Evolutionary conservation across 768 basidiomycete species (phyloP).

Genomic region (Mycena capillaripes): DNA sequence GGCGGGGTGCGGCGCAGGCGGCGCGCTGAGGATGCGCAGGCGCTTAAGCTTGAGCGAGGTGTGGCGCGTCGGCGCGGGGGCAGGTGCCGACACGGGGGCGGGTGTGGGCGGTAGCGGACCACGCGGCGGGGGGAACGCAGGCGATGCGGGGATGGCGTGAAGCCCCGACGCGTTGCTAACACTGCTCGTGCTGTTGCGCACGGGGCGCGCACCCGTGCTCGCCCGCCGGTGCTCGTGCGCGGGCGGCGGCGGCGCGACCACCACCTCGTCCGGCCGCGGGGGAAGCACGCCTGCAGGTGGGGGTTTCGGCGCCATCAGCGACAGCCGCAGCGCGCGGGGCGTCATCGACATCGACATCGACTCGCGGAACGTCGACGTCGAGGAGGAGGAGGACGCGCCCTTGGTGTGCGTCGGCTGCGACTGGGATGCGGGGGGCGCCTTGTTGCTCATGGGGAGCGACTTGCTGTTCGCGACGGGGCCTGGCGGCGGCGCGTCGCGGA

Average conservation of each 20-base stretch:
- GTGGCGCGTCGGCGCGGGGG: slow-evolving; percentile 45
- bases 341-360: slow-evolving; percentile 54
- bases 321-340: slow-evolving; percentile 70
- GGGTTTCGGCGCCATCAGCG: slow-evolving; percentile 73
- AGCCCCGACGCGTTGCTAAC: slow-evolving; percentile 36
- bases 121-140: slow-evolving; percentile 61
- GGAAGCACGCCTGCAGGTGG: slow-evolving; percentile 74
- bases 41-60: slow-evolving; percentile 73
- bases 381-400: slow-evolving; percentile 35
- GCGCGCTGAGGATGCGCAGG: slow-evolving; percentile 76
- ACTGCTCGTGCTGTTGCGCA: not conserved
- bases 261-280: slow-evolving; percentile 75
- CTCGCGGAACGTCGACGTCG: slow-evolving; percentile 62
- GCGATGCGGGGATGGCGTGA: slow-evolving; percentile 62
- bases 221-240: slow-evolving; percentile 42
- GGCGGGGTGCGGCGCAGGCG: slow-evolving; percentile 52
- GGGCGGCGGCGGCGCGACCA: no score
- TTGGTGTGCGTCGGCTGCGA: slow-evolving; percentile 35
- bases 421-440: slow-evolving; percentile 6
- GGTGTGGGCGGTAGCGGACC: slow-evolving; percentile 61
- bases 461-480: slow-evolving; percentile 32
- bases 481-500: slow-evolving; percentile 26
- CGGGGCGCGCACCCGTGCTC: not conserved
- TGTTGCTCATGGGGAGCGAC: not conserved
- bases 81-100: slow-evolving; percentile 32